Evolutionary conservation across 1,284 basidiomycete genomes (phyloP), one percentile per base, ranked within the genome.

Genomic region (Boletus sp.): DNA sequence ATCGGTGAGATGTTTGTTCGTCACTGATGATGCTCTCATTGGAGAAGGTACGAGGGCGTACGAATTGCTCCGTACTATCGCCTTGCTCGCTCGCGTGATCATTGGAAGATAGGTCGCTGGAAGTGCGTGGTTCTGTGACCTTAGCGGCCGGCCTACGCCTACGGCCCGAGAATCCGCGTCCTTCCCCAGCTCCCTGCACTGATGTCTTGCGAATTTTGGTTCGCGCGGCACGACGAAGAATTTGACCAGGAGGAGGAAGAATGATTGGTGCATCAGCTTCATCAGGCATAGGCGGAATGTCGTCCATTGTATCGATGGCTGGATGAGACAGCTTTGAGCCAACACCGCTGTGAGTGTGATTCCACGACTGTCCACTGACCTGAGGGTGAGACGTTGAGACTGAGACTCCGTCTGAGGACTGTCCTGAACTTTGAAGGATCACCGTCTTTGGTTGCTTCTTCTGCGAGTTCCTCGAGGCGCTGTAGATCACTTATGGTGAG

Each of bases 131-230:
- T 41, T 78, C 75, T 17, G 60, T 50, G 22, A 16, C 50, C 14
- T 59, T 57, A 26, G 58, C 54, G 6, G 70, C 51, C 46, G 69
- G 55, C 34, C 69, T 64, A 37, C 64, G 55, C 35, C 71, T 53
- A 57, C 74, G 69, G 23, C 61, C 62, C 9, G 69, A 59, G 69
- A 94, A 94, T 14, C 91, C 83, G 74, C 90, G 88, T 3, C 86
- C 85, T 37, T 82, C 84, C 5, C 81, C 85, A 64, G 39, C 54
- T 49, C 88, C 88, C 9, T 79, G 75, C 19, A 86, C 66, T 12
- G 82, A 81, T n/a, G 84, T 75, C 71, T 97, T 99, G 47, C 95
- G 84, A 60, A 97, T 96, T 74, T 94, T 94, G 3, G 95, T 99
- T 17, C 94, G 83, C 8, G 92, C 93, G 10, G 92, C 83, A 38